A percentile compares a stretch with the other conserved stretches of the same genome.
phyloP scores from a whole-genome alignment of 495 filamentous ascomycete species.

The Penicillium salamii region DNA sequence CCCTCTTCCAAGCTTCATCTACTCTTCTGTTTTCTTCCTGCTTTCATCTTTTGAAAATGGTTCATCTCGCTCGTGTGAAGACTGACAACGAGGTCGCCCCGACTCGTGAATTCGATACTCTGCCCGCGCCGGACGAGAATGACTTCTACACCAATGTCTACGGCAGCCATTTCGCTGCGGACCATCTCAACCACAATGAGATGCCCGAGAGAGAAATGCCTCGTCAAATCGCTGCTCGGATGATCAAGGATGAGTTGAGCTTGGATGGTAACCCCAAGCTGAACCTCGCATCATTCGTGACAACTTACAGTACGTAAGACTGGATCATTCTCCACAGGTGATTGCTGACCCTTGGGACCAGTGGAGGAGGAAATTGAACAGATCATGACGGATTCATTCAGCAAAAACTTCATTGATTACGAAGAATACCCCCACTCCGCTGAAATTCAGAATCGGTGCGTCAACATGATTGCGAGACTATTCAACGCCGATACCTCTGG shows the following conservation, averaged over 20 bases:
- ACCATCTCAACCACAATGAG: slow-evolving; percentile 73
- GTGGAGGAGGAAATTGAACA: slow-evolving; percentile 87
- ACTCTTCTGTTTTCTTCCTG: too few relatives aligned
- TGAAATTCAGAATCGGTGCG: slow-evolving; percentile 88
- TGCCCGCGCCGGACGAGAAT: slow-evolving; percentile 39
- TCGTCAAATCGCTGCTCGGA: slow-evolving; percentile 82
- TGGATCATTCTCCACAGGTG: not conserved
- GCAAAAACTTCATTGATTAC: slow-evolving; percentile 94
- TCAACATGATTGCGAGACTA: slow-evolving; percentile 88
- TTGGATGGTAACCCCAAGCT: slow-evolving; percentile 87
- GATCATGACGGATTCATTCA: slow-evolving; percentile 82
- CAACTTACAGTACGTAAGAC: slow-evolving; percentile 25
- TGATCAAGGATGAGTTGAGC: slow-evolving; percentile 93
- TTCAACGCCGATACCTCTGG: slow-evolving; percentile 61
- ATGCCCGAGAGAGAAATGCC: slow-evolving; percentile 94
- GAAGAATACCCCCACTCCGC: slow-evolving; percentile 88
- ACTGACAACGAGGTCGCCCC: slow-evolving; percentile 28
- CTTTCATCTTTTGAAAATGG: slow-evolving; percentile 24
- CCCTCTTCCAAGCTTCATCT: not conserved
- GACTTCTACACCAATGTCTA: slow-evolving; percentile 76
- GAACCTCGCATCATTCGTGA: slow-evolving; percentile 46
- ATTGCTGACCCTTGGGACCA: not conserved
- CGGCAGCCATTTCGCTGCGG: slow-evolving; percentile 73
- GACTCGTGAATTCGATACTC: slow-evolving; percentile 28
- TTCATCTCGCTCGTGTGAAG: slow-evolving; percentile 37